A percentile compares a stretch with the other conserved stretches of the same genome.
phyloP scores from a whole-genome alignment of 768 basidiomycete genomes.

The Boletus tomentosulus region DNA sequence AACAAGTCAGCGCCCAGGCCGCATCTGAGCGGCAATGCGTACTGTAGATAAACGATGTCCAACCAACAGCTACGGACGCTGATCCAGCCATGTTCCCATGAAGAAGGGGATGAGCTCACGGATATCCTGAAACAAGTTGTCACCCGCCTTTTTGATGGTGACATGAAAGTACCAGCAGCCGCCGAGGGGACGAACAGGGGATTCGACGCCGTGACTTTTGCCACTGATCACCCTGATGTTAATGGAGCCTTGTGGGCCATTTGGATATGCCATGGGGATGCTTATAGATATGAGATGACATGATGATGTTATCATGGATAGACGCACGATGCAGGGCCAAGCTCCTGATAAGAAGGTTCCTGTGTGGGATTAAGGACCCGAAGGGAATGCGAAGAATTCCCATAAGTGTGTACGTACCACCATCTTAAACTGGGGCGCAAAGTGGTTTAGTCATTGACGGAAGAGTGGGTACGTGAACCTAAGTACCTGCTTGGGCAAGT shows the following conservation, averaged over 20 bases:
- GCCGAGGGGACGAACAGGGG: conserved; percentile 85
- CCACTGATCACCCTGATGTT: conserved; percentile 87
- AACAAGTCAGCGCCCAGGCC: conserved; percentile 1
- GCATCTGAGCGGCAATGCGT: conserved; percentile 21
- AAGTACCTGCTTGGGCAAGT: conserved; percentile 73
- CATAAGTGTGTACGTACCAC: conserved; percentile 37
- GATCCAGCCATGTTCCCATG: background rate
- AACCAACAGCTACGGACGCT: conserved; percentile 55
- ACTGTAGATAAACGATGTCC: conserved; percentile 91
- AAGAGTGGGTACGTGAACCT: conserved; percentile 6
- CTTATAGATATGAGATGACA: conserved; percentile 31
- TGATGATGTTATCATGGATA: conserved; percentile 1
- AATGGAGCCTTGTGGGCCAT: conserved; percentile 61
- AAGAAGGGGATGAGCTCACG: conserved; percentile 44
- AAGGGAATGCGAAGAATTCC: background rate
- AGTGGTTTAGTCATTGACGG: conserved; percentile 12
- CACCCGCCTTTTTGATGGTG: conserved; percentile 56
- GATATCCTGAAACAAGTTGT: conserved; percentile 72
- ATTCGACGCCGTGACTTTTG: conserved; percentile 78
- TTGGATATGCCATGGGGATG: conserved; percentile 70
- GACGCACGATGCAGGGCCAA: conserved; percentile 56
- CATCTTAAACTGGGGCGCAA: conserved; percentile 62
- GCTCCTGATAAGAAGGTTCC: conserved; percentile 85
- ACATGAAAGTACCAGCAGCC: conserved; percentile 94
- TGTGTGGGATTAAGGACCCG: conserved; percentile 10